These are phyloP conservation scores for Linderina pennispora DNA, from an alignment of 192 early-diverging fungal genomes.

Conservation along the genomic window DNA sequence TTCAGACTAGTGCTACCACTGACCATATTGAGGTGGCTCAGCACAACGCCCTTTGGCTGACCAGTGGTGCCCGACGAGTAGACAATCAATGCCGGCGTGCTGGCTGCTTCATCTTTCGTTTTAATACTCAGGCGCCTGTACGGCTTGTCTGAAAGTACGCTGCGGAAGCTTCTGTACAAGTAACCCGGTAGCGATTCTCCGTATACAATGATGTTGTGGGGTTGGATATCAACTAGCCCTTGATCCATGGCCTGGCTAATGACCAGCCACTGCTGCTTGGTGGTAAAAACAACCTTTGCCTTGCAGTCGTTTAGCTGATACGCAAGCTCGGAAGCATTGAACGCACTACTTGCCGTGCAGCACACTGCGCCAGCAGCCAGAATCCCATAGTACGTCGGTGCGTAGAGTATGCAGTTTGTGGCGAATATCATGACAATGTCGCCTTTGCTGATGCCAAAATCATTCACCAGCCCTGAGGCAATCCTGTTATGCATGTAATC, in stretches of 20 bases:
- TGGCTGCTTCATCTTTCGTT: slow-evolving; percentile 9
- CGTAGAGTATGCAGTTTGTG: slow-evolving; percentile 23
- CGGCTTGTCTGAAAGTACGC: slow-evolving; percentile 6
- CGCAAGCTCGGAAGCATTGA: slow-evolving; percentile 59
- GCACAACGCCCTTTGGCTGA: slow-evolving; percentile 74
- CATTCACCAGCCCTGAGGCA: slow-evolving; percentile 19
- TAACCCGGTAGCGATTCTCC: slow-evolving; percentile 56
- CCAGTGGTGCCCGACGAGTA: slow-evolving; percentile 41
- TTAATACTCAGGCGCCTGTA: slow-evolving; percentile 8
- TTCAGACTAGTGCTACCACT: slow-evolving; percentile 51
- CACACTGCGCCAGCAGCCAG: slow-evolving; percentile 19
- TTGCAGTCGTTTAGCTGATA: slow-evolving; percentile 65
- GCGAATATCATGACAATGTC: slow-evolving; percentile 24
- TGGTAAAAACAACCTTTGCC: slow-evolving; percentile 52
- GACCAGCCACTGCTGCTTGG: slow-evolving; percentile 34
- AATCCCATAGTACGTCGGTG: slow-evolving; percentile 21
- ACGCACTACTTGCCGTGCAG: slow-evolving; percentile 37
- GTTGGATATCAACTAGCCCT: slow-evolving; percentile 5
- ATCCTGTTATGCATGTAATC: slow-evolving; percentile 6
- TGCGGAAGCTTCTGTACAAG: slow-evolving; percentile 34
- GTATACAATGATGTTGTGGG: slow-evolving; percentile 30
- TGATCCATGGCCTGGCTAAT: slow-evolving; percentile 4
- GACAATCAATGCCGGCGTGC: slow-evolving; percentile 10
- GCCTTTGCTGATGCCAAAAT: slow-evolving; percentile 5
- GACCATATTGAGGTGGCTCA: slow-evolving; percentile 73